Evolutionary conservation across 345 rosid genomes (phyloP).

Genomic region (Hypericum perforatum): DNA sequence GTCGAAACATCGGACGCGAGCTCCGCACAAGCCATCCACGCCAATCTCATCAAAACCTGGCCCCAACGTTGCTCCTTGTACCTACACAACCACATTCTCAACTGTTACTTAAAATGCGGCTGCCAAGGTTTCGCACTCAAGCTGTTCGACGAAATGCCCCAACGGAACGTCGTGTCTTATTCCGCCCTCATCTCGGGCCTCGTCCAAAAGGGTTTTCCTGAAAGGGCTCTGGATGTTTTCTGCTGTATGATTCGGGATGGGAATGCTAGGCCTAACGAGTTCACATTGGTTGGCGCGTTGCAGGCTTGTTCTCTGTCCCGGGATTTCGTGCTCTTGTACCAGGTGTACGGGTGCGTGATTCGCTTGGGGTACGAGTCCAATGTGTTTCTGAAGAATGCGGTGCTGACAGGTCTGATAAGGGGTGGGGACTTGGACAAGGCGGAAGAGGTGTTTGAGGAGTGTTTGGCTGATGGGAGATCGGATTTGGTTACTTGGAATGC

Average conservation of each 20-base stretch:
- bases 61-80: slow-evolving; percentile 20
- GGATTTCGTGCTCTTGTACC: slow-evolving; percentile 17
- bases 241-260: slow-evolving; percentile 28
- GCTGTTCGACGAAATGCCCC: slow-evolving; percentile 45
- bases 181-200: slow-evolving; percentile 35
- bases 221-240: slow-evolving; percentile 29
- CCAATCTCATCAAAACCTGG: slow-evolving; percentile 20
- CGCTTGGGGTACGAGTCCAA: slow-evolving; percentile 33
- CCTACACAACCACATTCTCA: slow-evolving; percentile 34
- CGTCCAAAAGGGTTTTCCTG: slow-evolving; percentile 23
- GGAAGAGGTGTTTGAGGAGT: slow-evolving; percentile 25
- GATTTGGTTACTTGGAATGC: slow-evolving; percentile 52
- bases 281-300: slow-evolving; percentile 39
- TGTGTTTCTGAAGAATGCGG: slow-evolving; percentile 36
- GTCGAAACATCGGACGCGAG: slow-evolving; percentile 17
- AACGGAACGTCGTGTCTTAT: slow-evolving; percentile 41
- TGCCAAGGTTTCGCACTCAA: slow-evolving; percentile 15
- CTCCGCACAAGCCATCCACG: slow-evolving; percentile 33
- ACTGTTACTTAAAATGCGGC: slow-evolving; percentile 29
- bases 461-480: slow-evolving; percentile 7
- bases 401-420: slow-evolving; percentile 39
- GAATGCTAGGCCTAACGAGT: slow-evolving; percentile 29
- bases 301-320: slow-evolving; percentile 34
- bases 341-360: slow-evolving; percentile 23
- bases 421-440: slow-evolving; percentile 33